Conservation (phyloP, 805 yeast species). For the Sungouiozyma ichnusensis region DNA sequence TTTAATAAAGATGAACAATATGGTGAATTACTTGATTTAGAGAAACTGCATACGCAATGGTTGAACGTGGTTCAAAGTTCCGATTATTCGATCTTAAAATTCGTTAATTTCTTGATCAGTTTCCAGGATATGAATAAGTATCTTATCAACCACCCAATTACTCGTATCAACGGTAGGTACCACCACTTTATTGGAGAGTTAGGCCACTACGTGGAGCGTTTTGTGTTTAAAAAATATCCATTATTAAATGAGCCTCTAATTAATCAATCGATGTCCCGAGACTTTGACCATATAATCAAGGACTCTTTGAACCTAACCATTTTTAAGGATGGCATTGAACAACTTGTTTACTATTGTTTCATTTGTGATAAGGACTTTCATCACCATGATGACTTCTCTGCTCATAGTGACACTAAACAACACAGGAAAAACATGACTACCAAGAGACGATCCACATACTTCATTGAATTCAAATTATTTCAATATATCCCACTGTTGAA, state of each 20-base stretch:
- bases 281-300: slow-evolving; percentile 8
- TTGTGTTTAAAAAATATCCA: slow-evolving; percentile 40
- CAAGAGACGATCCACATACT: slow-evolving; percentile 16
- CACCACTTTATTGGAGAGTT: slow-evolving; percentile 36
- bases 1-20: slow-evolving; percentile 53
- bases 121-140: slow-evolving; percentile 19
- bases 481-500: slow-evolving; percentile 31
- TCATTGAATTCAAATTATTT: slow-evolving; percentile 33
- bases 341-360: slow-evolving; percentile 38
- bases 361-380: slow-evolving; percentile 57
- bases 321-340: slow-evolving; percentile 9
- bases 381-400: slow-evolving; percentile 51
- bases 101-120: slow-evolving; percentile 36
- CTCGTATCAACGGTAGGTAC: slow-evolving; percentile 31
- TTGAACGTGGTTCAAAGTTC: slow-evolving; percentile 33
- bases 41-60: slow-evolving; percentile 42
- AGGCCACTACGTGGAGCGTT: slow-evolving; percentile 39
- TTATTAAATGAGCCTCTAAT: slow-evolving; percentile 31
- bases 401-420: slow-evolving; percentile 65
- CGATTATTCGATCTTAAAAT: slow-evolving; percentile 39
- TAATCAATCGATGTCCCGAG: not conserved
- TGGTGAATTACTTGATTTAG: slow-evolving; percentile 57
- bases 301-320: slow-evolving; percentile 5
- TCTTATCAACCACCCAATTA: slow-evolving; percentile 19
- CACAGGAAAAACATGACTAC: slow-evolving; percentile 44